Base-by-base conservation (phyloP, 2,329 filamentous ascomycete genomes). In the Exutisphaerella laricina region DNA sequence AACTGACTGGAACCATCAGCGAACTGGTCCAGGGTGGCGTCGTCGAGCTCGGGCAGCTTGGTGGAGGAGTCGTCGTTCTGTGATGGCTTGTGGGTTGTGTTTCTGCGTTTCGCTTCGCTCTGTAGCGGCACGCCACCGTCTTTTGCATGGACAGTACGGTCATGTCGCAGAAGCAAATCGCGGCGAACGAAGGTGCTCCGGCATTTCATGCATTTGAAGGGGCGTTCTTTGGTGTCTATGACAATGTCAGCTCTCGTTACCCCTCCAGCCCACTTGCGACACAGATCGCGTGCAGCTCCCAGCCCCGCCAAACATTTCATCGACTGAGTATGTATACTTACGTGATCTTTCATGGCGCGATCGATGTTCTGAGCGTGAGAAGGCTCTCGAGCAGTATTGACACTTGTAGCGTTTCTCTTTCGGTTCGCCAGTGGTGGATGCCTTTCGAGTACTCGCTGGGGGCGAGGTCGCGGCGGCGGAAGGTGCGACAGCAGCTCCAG, bases 171-270 rank as follows among this genome's bases (percentile, higher is more conserved):
- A 40, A 98, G 82, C 51, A 98, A 78, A 71, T 98, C 92, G 69
- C 92, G 87, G 66, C 92, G 87, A 59, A 98, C 92, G 66, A 98
- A 98, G 49, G 92, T 98, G 75, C 89, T 96, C 63, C 89, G 80
- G 70, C 92, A 98, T 73, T 98, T 98, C 73, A 88, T 78, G 70
- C 92, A 98, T 68, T 97, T 97, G 78, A 98, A 98, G 26, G 92
- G 92, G 51, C 92, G 84, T 70, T 97, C 92, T 71, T 98, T 98
- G 53, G 92, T 98, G 69, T 97, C 90, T 97, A 68, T 49, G 44
- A 41, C 26, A 36, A 18, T 10, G 43, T 45, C 32, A 48, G 46
- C 39, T 34, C 16, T 23, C 25, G 12, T 21, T 45, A 50, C 50
- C 57, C 53, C 56, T 46, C 49, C 49, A 57, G 46, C 50, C 54